Base-by-base conservation (phyloP, 2,329 filamentous ascomycete species). In the Penicillium hesseltinei region DNA sequence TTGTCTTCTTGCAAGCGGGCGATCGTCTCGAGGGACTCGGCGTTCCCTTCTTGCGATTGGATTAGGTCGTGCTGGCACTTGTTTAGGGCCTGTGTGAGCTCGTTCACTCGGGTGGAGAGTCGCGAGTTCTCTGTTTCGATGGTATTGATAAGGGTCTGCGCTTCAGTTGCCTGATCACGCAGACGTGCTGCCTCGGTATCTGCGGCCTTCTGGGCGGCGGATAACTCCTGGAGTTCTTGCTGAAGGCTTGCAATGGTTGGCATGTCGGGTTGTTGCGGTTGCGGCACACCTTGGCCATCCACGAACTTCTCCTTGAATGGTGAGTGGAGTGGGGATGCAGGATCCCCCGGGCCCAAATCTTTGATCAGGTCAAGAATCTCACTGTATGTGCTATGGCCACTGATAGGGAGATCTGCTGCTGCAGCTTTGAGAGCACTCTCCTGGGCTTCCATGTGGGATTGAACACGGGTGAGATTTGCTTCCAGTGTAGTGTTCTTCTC, bases 281-380 rank as follows among this genome's bases (percentile, higher is more conserved):
- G 62, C 6, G 67, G 63, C 2, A 65, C 19, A 51, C 68, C 69
- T 36, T 58, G 43, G 13, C 66, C 62, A 3, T 53, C 58, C 2
- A 49, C 51, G 47, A 65, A 61, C 50, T 59, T 68, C 1, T 58
- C 58, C 19, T 64, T 66, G 17, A 60, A 27, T 6, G 63, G 54
- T 15, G 57, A 58, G 15, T 54, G 51, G 10, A 54, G 36, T 15
- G 60, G 54, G 6, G 61, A 57, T 51, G 57, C 56, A 9, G 61
- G 53, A 42, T 63, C 59, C 13, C 65, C 56, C 23, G 66, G 68
- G 27, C 66, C 70, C 19, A 73, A 59, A 51, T 70, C 69, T 47
- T 74, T 73, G 46, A 76, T 73, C 42, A 71, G 49, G 27, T 75
- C 72, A 2, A 77, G 62, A n/a, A 78, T 73, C 42, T 77, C 73